Evolutionary conservation across 495 filamentous ascomycete genomes (phyloP).

Genomic region (Annulohypoxylon nitens): DNA sequence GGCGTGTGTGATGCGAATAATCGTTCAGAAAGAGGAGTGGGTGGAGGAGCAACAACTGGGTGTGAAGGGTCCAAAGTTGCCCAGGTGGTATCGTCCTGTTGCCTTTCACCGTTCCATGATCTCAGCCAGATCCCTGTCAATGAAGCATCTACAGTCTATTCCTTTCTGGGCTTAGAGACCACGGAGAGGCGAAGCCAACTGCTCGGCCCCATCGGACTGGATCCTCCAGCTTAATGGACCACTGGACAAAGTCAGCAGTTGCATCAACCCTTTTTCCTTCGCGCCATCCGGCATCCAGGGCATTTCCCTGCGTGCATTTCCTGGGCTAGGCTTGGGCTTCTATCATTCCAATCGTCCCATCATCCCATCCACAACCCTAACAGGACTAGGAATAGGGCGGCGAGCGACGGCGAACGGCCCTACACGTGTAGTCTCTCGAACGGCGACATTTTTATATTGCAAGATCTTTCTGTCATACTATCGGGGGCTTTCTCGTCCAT

Average conservation of each 20-base stretch:
- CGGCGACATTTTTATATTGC: conserved; percentile 43
- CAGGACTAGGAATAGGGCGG: conserved; percentile 22
- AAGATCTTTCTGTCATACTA: conserved; percentile 34
- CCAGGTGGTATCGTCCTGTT: conserved; percentile 36
- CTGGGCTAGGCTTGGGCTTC: conserved; percentile 26
- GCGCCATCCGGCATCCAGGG: conserved; percentile 26
- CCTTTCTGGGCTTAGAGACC: conserved; percentile 40
- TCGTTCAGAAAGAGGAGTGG: conserved; percentile 28
- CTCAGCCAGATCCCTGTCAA: conserved; percentile 44
- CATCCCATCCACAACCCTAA: conserved; percentile 25
- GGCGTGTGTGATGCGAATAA: conserved; percentile 45
- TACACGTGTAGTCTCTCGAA: conserved; percentile 45
- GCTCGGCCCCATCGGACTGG: conserved; percentile 51
- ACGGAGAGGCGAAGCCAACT: conserved; percentile 50
- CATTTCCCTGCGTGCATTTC: conserved; percentile 30
- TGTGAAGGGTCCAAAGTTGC: conserved; percentile 17
- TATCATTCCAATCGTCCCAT: conserved; percentile 46
- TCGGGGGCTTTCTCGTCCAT: conserved; percentile 42
- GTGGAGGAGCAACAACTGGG: conserved; percentile 26
- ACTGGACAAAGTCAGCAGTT: conserved; percentile 33
- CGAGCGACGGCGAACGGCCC: conserved; percentile 24
- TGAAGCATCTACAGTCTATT: conserved; percentile 39
- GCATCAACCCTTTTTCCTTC: conserved; percentile 30
- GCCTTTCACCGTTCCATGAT: conserved; percentile 46
- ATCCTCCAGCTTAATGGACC: conserved; percentile 43